A percentile compares a stretch with the other conserved stretches of the same genome.
These are phyloP conservation scores for Lactarius hengduanensis DNA, from an alignment of 768 basidiomycete species.

Conservation along the genomic window DNA sequence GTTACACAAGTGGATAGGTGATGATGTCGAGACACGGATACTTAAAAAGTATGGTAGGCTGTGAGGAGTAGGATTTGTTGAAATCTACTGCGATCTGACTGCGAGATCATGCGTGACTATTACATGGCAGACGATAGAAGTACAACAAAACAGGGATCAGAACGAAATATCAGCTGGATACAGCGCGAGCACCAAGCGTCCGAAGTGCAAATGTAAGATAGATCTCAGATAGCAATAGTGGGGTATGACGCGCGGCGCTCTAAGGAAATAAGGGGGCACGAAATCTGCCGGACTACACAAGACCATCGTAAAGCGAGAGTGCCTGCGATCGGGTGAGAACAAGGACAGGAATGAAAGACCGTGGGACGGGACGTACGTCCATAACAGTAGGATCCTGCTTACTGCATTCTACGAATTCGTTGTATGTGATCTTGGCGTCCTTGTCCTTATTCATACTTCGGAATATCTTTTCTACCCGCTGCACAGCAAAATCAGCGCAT, in stretches of 20 bases:
- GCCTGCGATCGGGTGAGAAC: conserved; percentile 51
- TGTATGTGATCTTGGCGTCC: conserved; percentile 89
- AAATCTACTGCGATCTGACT: conserved; percentile 11
- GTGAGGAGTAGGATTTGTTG: conserved; percentile 31
- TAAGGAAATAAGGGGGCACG: background rate
- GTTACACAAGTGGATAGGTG: conserved; percentile 78
- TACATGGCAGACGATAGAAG: conserved; percentile 10
- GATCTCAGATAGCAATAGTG: conserved; percentile 8
- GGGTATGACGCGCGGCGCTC: conserved; percentile 4
- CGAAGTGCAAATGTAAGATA: conserved; percentile 10
- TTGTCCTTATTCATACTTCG: conserved; percentile 95
- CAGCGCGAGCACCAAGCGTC: conserved; percentile 9
- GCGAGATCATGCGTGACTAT: conserved; percentile 1
- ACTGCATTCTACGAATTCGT: conserved; percentile 97
- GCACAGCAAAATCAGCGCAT: conserved; percentile 26
- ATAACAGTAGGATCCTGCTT: conserved; percentile 99
- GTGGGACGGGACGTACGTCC: conserved; percentile 55
- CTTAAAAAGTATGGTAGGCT: conserved; percentile 75
- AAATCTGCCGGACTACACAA: conserved; percentile 53
- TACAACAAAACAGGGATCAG: conserved; percentile 4
- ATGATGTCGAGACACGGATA: conserved; percentile 76
- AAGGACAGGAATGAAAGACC: conserved; percentile 19
- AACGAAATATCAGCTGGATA: conserved; percentile 6
- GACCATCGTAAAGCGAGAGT: conserved; percentile 90
- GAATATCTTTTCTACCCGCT: conserved; percentile 99